Conservation (phyloP, 2,329 filamentous ascomycete species). For the Pseudodiploospora longispora region DNA sequence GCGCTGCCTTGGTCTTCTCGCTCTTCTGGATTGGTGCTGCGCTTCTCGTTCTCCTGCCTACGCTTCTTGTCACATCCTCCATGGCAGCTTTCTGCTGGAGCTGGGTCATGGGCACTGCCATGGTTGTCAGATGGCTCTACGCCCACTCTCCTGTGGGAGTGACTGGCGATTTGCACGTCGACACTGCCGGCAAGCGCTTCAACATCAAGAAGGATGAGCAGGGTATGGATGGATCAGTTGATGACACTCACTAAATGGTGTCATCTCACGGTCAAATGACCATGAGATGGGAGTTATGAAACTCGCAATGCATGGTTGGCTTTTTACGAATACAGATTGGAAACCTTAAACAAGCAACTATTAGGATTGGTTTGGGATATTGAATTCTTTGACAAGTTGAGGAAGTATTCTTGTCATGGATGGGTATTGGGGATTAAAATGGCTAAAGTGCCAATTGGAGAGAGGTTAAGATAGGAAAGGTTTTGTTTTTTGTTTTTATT, state of each 20-base stretch:
- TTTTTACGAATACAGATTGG: too few relatives aligned
- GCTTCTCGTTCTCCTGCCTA: slow-evolving; percentile 58
- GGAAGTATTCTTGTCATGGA: too few relatives aligned
- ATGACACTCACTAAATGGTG: neutral
- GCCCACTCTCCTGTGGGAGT: slow-evolving; percentile 19
- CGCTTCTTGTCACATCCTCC: slow-evolving; percentile 56
- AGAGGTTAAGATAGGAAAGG: too few relatives aligned
- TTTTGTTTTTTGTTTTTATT: too few relatives aligned
- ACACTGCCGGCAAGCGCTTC: slow-evolving; percentile 12
- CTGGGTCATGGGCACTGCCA: slow-evolving; percentile 56
- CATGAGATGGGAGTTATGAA: too few relatives aligned
- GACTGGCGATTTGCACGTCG: slow-evolving; percentile 13
- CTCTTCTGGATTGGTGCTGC: slow-evolving; percentile 61
- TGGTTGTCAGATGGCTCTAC: slow-evolving; percentile 40
- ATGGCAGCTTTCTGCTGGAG: slow-evolving; percentile 58
- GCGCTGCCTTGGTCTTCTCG: slow-evolving; percentile 55
- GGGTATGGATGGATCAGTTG: slow-evolving; percentile 13
- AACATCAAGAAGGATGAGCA: slow-evolving; percentile 15
- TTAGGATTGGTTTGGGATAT: too few relatives aligned
- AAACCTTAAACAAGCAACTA: too few relatives aligned
- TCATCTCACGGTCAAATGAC: too few relatives aligned
- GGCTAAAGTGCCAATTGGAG: too few relatives aligned
- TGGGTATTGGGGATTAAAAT: too few relatives aligned
- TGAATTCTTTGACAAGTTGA: too few relatives aligned
- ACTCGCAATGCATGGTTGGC: too few relatives aligned